A percentile compares a stretch with the other conserved stretches of the same genome.
Conservation (phyloP, 257 asterid genomes). For the Craterostigma plantagineum region DNA sequence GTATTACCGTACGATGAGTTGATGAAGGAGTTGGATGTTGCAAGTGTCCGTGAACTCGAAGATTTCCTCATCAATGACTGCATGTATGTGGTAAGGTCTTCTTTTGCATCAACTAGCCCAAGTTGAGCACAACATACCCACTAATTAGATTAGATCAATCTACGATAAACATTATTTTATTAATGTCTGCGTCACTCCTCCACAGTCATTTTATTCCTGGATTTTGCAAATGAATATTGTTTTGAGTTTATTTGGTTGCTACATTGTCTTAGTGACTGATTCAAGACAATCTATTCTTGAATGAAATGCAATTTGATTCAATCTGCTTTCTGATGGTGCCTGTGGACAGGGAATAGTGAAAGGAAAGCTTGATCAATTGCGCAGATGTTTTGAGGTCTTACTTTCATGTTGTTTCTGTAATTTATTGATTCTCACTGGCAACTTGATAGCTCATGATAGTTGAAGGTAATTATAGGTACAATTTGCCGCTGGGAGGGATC, state of each 20-base stretch:
- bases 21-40: constrained; percentile 84
- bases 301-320: too few species aligned
- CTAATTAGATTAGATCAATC: too few species aligned
- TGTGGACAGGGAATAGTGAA: constrained; percentile 71
- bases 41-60: constrained; percentile 88
- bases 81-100: constrained; percentile 85
- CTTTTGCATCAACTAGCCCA: neutral
- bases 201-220: neutral
- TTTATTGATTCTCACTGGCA: neutral
- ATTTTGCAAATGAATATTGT: neutral
- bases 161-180: too few species aligned
- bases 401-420: neutral
- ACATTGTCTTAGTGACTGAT: neutral
- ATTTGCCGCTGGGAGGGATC: constrained; percentile 99
- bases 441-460: constrained; percentile 3
- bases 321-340: neutral
- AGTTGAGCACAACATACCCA: too few species aligned
- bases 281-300: neutral
- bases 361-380: constrained; percentile 95
- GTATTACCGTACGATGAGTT: constrained; percentile 74
- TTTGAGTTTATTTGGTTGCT: neutral
- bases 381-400: constrained; percentile 90
- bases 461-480: constrained; percentile 49
- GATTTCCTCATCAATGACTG: constrained; percentile 96
- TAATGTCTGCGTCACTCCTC: too few species aligned